phyloP scores from a whole-genome alignment of 1,139 yeast genomes.

The Taphrina deformans region DNA sequence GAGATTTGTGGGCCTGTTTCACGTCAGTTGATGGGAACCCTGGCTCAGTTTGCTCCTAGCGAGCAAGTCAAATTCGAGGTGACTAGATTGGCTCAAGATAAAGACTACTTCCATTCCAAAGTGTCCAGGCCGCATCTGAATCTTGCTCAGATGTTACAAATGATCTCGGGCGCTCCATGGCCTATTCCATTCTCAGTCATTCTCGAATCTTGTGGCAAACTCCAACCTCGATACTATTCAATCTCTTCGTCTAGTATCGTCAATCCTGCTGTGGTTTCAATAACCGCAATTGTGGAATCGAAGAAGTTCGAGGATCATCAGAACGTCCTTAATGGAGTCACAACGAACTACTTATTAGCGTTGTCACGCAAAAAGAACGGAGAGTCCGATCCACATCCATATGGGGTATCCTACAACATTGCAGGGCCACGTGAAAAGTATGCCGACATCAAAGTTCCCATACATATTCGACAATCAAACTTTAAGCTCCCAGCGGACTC shows the following conservation, averaged over 20 bases:
- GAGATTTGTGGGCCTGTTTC: conserved; percentile 94
- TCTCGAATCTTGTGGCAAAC: conserved; percentile 73
- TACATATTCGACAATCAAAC: conserved; percentile 91
- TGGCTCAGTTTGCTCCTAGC: conserved; percentile 80
- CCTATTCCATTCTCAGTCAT: conserved; percentile 80
- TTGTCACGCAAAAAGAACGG: conserved; percentile 62
- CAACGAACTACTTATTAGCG: conserved; percentile 81
- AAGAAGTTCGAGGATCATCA: conserved; percentile 49
- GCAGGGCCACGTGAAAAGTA: conserved; percentile 76
- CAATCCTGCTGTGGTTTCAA: conserved; percentile 66
- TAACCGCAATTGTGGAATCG: conserved; percentile 92
- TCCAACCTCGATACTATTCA: conserved; percentile 94
- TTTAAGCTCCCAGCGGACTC: conserved; percentile 92
- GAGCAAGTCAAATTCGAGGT: conserved; percentile 58
- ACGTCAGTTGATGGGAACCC: conserved; percentile 76
- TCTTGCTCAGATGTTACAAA: conserved; percentile 70
- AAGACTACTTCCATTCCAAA: conserved; percentile 63
- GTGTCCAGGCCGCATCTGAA: conserved; percentile 64
- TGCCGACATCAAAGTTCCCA: conserved; percentile 63
- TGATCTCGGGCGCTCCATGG: conserved; percentile 58
- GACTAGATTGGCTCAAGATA: conserved; percentile 63
- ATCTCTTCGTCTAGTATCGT: conserved; percentile 85
- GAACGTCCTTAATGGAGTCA: conserved; percentile 73
- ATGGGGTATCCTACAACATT: conserved; percentile 63
- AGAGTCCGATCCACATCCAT: conserved; percentile 43